These are phyloP conservation scores for Xylariales sp. DNA, from an alignment of 2,329 filamentous ascomycete species.

Conservation along the genomic window DNA sequence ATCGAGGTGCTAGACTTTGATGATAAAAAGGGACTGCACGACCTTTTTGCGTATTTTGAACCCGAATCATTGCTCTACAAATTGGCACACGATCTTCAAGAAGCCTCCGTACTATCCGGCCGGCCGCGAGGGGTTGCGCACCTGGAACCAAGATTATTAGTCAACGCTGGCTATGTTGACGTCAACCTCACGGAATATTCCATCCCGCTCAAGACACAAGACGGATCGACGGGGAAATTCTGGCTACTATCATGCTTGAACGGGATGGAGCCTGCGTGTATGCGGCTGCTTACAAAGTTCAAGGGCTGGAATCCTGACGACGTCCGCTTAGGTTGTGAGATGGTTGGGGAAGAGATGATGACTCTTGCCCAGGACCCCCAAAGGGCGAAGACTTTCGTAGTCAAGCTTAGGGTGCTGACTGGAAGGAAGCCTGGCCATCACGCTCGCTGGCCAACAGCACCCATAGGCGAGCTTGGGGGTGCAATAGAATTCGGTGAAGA, in stretches of 20 bases:
- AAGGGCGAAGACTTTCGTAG: conserved; percentile 55
- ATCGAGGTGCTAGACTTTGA: conserved; percentile 68
- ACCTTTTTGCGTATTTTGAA: conserved; percentile 56
- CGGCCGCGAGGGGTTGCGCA: conserved; percentile 59
- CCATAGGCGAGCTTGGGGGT: conserved; percentile 39
- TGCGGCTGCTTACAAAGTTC: conserved; percentile 64
- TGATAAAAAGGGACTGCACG: conserved; percentile 54
- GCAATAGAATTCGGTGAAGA: conserved; percentile 27
- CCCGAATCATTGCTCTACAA: conserved; percentile 58
- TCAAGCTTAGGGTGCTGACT: conserved; percentile 61
- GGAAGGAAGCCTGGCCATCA: conserved; percentile 61
- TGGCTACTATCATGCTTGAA: conserved; percentile 66
- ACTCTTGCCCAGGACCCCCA: conserved; percentile 60
- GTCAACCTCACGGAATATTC: conserved; percentile 60
- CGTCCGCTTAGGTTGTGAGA: conserved; percentile 60
- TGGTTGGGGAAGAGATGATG: conserved; percentile 61
- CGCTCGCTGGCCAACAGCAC: conserved; percentile 46
- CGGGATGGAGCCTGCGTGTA: conserved; percentile 60
- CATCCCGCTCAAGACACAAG: conserved; percentile 60
- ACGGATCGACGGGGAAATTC: conserved; percentile 62
- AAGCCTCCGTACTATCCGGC: conserved; percentile 59
- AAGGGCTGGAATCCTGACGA: conserved; percentile 64
- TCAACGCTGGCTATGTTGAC: conserved; percentile 64
- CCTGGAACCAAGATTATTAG: conserved; percentile 58
- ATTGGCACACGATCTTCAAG: conserved; percentile 55